These are phyloP conservation scores for Trifolium fragiferum DNA, from an alignment of 306 rosid species.

Conservation along the genomic window DNA sequence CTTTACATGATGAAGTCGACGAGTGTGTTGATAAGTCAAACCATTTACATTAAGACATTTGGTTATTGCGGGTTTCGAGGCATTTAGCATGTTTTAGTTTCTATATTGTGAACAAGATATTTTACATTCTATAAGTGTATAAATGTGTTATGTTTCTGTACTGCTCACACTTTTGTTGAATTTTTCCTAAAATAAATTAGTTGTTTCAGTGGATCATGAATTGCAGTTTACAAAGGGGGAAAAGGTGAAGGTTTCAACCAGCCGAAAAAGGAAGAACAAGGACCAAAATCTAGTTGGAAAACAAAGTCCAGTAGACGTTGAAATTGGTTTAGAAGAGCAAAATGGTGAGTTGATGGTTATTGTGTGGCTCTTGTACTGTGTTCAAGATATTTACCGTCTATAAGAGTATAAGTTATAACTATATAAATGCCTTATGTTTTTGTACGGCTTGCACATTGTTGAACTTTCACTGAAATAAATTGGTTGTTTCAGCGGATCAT, in stretches of 20 bases:
- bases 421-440: neutral
- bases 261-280: conserved; percentile 49
- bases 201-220: conserved; percentile 48
- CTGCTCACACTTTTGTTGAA: neutral
- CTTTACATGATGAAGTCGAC: neutral
- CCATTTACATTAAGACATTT: neutral
- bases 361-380: neutral
- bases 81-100: neutral
- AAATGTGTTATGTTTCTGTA: neutral
- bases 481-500: conserved; percentile 47
- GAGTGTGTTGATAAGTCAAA: no score
- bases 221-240: conserved; percentile 25
- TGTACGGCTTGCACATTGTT: neutral
- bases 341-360: conserved; percentile 45
- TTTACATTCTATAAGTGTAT: no score
- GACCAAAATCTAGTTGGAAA: conserved; percentile 22
- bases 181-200: conserved; percentile 4
- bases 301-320: conserved; percentile 29
- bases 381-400: neutral
- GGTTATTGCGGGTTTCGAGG: neutral
- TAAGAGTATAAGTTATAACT: neutral
- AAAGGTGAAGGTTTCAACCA: conserved; percentile 41
- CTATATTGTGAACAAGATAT: no score
- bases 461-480: conserved; percentile 3
- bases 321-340: conserved; percentile 42